Conservation (phyloP, 2,329 filamentous ascomycete species). For the Fusarium haematococcum region DNA sequence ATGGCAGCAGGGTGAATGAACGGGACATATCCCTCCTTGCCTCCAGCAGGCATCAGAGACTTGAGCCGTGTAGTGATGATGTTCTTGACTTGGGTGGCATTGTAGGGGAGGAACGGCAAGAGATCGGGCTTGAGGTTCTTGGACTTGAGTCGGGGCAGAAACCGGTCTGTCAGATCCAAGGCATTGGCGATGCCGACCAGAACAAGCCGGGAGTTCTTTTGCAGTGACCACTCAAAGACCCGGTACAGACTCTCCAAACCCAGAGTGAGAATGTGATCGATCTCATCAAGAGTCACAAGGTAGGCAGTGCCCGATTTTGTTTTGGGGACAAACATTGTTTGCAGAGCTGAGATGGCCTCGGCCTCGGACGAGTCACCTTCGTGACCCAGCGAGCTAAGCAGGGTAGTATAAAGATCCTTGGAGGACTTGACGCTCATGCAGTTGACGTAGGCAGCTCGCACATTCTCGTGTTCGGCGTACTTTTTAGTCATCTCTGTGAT, state of each 20-base stretch:
- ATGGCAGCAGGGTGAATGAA: slow-evolving; percentile 96
- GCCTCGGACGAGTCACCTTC: slow-evolving; percentile 70
- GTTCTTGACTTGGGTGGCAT: slow-evolving; percentile 84
- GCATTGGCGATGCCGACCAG: slow-evolving; percentile 96
- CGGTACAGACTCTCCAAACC: slow-evolving; percentile 91
- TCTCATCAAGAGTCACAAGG: slow-evolving; percentile 92
- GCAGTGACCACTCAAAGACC: slow-evolving; percentile 96
- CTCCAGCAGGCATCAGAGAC: slow-evolving; percentile 71
- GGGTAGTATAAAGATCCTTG: slow-evolving; percentile 83
- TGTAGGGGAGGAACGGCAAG: slow-evolving; percentile 93
- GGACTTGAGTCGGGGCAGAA: slow-evolving; percentile 91
- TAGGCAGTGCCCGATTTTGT: slow-evolving; percentile 70
- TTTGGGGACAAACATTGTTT: slow-evolving; percentile 76
- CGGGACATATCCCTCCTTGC: slow-evolving; percentile 74
- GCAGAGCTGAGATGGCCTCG: slow-evolving; percentile 75
- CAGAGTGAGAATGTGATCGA: slow-evolving; percentile 90
- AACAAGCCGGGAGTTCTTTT: slow-evolving; percentile 81
- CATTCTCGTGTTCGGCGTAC: slow-evolving; percentile 61
- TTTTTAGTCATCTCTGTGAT: slow-evolving; percentile 81
- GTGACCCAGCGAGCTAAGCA: slow-evolving; percentile 77
- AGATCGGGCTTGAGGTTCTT: slow-evolving; percentile 91
- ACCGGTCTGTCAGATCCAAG: slow-evolving; percentile 93
- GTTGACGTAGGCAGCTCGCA: slow-evolving; percentile 86
- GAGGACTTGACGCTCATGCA: slow-evolving; percentile 97
- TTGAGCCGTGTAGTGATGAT: slow-evolving; percentile 88